Base-by-base conservation (phyloP, 2,329 filamentous ascomycete species). In the Nemania sp. region DNA sequence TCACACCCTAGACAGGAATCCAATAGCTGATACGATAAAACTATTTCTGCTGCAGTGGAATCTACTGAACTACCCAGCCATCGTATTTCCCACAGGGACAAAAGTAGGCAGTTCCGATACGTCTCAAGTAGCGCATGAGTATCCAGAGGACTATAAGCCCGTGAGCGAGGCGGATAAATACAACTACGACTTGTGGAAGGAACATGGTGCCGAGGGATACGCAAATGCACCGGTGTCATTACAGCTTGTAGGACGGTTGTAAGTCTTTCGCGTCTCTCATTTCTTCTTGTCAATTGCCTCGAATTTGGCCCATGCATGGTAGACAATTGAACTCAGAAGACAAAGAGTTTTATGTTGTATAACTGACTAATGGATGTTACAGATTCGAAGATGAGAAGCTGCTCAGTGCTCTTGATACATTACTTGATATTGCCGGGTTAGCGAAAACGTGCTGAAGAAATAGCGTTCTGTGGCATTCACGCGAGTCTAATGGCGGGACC, bases 1-100 rank as follows among this genome's bases (percentile, higher is more conserved):
- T 15, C 17, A 6, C 6, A 7, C 9, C 12, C 19, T 14, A 19
- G 17, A 22, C 6, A 12, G 4, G 17, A 5, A 31, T 44, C 7
- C 23, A 41, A 14, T 22, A n/a, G n/a, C n/a, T n/a, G n/a, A n/a
- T n/a, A n/a, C n/a, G n/a, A n/a, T n/a, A n/a, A n/a, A n/a, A n/a
- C n/a, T n/a, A n/a, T n/a, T n/a, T n/a, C n/a, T n/a, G n/a, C 9
- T 15, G 3, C 12, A 55, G 56, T 89, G 85, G 84, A 90, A 89
- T 64, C 62, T 89, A 36, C 76, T 89, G 1, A 85, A 90, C 66
- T 88, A 87, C 66, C 83, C 86, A 0, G 79, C 76, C 8, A 68
- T 80, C 2, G 76, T 83, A 0, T 86, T 89, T 64, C 86, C 86
- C 0, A 81, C 80, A 0, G 52, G 54, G 5, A 20, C 30, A 12